phyloP scores from a whole-genome alignment of 306 rosid genomes.

The Vigna mungo region DNA sequence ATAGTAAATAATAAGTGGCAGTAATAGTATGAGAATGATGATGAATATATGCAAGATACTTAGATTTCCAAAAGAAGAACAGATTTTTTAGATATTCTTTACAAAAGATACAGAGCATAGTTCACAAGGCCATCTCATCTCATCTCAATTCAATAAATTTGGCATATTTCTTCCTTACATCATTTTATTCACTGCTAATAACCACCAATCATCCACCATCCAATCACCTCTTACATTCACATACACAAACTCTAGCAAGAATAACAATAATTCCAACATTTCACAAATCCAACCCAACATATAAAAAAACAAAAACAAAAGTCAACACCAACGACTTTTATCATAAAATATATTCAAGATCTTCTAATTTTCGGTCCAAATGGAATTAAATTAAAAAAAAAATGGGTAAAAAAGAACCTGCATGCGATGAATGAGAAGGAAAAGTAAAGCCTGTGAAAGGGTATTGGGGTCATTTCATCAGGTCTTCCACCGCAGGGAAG shows the following conservation, averaged over 20 bases:
- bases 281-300: slow-evolving; percentile 25
- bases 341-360: neutral
- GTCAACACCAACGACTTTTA: slow-evolving; percentile 18
- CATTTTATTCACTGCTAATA: slow-evolving; percentile 46
- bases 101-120: neutral
- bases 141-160: slow-evolving; percentile 29
- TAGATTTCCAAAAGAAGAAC: neutral
- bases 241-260: slow-evolving; percentile 44
- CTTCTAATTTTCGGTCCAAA: neutral
- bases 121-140: neutral
- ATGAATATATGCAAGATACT: no score
- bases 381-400: neutral
- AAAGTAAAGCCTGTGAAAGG: neutral
- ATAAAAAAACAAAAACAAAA: neutral
- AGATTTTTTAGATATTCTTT: neutral
- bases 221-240: slow-evolving; percentile 44
- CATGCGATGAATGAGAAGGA: neutral
- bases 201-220: slow-evolving; percentile 51
- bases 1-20: no score
- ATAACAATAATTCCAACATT: slow-evolving; percentile 13
- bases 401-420: neutral
- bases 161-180: neutral
- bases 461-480: slow-evolving; percentile 4
- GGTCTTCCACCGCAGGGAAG: neutral
- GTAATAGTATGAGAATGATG: no score